Evolutionary conservation across 257 asterid species (phyloP).

Genomic region (Salvia rosmarinus): DNA sequence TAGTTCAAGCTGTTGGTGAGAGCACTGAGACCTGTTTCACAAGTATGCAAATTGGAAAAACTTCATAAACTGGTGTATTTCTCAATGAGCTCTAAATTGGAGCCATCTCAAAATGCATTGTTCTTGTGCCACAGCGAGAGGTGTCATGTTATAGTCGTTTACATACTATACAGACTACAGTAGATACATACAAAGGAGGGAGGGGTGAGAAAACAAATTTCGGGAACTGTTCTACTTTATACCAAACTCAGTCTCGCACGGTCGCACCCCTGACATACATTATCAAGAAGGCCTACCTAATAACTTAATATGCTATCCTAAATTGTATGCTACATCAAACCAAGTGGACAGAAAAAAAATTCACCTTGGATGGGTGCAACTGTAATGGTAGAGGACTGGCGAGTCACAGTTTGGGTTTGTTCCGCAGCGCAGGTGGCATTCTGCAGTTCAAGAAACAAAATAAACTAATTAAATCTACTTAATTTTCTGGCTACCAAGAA

Average conservation of each 20-base stretch:
- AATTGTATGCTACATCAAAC: background rate
- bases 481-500: background rate
- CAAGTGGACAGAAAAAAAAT: conserved; percentile 19
- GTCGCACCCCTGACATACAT: background rate
- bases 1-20: background rate
- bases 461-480: conserved; percentile 18
- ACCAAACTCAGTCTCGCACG: background rate
- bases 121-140: background rate
- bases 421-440: conserved; percentile 78
- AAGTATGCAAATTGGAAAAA: background rate
- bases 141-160: background rate
- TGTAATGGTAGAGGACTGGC: conserved; percentile 83
- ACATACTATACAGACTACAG: too few relatives aligned
- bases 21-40: background rate
- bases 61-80: background rate
- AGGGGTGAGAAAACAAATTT: background rate
- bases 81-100: background rate
- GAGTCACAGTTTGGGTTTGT: conserved; percentile 87
- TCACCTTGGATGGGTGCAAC: conserved; percentile 87
- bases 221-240: background rate
- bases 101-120: background rate
- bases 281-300: background rate
- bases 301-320: background rate
- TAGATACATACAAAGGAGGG: background rate
- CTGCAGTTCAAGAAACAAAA: conserved; percentile 45